A percentile compares a stretch with the other conserved stretches of the same genome.
These are phyloP conservation scores for Cajanus cajan DNA, from an alignment of 306 rosid species.

Conservation along the genomic window DNA sequence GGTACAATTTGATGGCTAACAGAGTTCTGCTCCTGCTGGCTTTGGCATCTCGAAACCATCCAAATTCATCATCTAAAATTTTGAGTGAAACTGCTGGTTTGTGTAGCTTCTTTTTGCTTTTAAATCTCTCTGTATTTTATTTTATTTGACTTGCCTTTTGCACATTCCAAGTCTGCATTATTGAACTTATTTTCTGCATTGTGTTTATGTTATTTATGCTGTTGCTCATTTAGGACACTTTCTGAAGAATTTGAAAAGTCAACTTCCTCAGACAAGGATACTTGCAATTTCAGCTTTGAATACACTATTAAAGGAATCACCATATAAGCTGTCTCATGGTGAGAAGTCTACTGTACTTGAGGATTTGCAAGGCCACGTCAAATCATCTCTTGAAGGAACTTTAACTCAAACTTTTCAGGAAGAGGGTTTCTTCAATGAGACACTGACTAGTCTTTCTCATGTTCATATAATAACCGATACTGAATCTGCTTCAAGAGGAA, in stretches of 20 bases:
- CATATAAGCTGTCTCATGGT: conserved; percentile 70
- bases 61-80: conserved; percentile 72
- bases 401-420: conserved; percentile 86
- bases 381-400: conserved; percentile 85
- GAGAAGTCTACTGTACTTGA: conserved; percentile 41
- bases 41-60: conserved; percentile 88
- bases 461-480: conserved; percentile 83
- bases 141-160: conserved; percentile 1
- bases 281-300: conserved; percentile 95
- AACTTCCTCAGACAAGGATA: conserved; percentile 98
- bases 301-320: conserved; percentile 90
- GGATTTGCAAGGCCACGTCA: conserved; percentile 51
- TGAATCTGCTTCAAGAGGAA: conserved; percentile 76
- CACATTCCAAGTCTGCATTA: background rate
- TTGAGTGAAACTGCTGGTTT: conserved; percentile 92
- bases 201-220: conserved; percentile 10
- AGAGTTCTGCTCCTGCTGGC: conserved; percentile 88
- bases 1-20: conserved; percentile 98
- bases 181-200: background rate
- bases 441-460: conserved; percentile 91
- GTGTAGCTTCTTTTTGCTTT: conserved; percentile 36
- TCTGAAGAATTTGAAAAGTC: conserved; percentile 87
- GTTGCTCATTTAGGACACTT: conserved; percentile 75
- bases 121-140: background rate
- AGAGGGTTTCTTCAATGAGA: conserved; percentile 89